Evolutionary conservation across 139 green algal genomes (phyloP), one percentile per base, ranked within the genome.

Genomic region (Tetradesmus obliquus): DNA sequence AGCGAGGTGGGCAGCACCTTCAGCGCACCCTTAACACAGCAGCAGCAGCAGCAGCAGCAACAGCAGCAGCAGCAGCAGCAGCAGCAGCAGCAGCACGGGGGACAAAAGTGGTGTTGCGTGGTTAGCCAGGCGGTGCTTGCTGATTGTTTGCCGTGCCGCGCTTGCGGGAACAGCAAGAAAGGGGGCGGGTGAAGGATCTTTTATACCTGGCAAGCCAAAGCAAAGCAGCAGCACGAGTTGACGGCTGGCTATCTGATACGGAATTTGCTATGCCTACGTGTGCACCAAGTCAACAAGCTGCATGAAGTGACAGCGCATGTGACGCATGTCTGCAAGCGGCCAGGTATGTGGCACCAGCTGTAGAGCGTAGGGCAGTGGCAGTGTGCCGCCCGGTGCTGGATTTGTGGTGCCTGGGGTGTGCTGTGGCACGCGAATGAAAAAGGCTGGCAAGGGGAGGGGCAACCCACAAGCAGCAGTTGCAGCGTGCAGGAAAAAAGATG

Each of bases 1-100:
- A 96, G 91, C 82, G 91, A 95, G 19, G 74, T 60, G 0, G 95
- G 97, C 91, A 98, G 93, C 71, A 15, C 81, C 20, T 80, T 55
- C 55, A 98, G 93, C 19, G 97, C 94, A 22, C 55, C 94, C 87
- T 94, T 69, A n/a, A 93, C 0, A 32, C 2, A 20, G 54, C 3
- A 22, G 32, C 32, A 79, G 69, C 55, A 74, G 66, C 51, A 80
- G 55, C 53, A 57, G n/a, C 5, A 86, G n/a, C n/a, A n/a, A n/a
- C n/a, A n/a, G n/a, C n/a, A n/a, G n/a, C n/a, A n/a, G n/a, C n/a
- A n/a, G n/a, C n/a, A n/a, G n/a, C 2, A 20, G 54, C 3, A 22
- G 32, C 32, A 79, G 69, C 55, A 24, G 13, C 3, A 24, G 32
- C 71, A 19, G 12, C 57, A 13, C 53, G 55, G 5, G 0, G 32